Conservation (phyloP, 108 stramenopile genomes). For the Pseudonitzschia multiseries region DNA sequence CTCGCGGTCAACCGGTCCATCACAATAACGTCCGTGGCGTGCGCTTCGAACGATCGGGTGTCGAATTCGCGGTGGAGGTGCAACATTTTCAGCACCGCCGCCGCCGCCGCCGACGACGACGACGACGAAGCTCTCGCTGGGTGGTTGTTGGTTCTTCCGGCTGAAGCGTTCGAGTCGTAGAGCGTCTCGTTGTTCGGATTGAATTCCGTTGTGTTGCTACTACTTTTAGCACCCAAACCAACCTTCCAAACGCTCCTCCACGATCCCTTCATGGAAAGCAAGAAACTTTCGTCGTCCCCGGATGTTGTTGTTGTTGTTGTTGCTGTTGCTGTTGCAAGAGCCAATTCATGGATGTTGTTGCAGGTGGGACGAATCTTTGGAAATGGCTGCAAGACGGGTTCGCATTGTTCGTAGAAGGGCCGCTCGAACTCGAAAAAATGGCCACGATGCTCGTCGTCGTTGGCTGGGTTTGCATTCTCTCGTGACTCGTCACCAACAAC, state of each 20-base stretch:
- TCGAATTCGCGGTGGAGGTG: constrained; percentile 55
- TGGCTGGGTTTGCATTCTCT: too few species aligned
- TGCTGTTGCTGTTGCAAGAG: not conserved
- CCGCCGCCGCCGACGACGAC: constrained; percentile 21
- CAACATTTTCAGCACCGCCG: constrained; percentile 45
- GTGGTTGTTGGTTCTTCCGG: not conserved
- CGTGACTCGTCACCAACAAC: too few species aligned
- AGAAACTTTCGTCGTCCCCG: constrained; percentile 14
- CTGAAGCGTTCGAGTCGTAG: not conserved
- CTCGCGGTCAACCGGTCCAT: constrained; percentile 70
- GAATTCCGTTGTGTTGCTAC: not conserved
- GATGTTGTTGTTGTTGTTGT: too few species aligned
- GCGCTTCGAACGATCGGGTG: constrained; percentile 59
- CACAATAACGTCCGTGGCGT: constrained; percentile 62
- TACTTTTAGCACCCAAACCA: not conserved
- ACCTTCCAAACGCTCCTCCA: constrained; percentile 58
- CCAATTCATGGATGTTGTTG: constrained; percentile 69
- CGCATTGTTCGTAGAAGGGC: constrained; percentile 54
- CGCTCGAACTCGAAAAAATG: constrained; percentile 24
- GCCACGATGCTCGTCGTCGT: not conserved
- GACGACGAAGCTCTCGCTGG: constrained; percentile 10
- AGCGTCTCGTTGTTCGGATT: not conserved
- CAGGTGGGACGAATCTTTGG: constrained; percentile 56
- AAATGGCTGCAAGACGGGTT: constrained; percentile 34
- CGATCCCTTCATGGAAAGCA: constrained; percentile 40